Base-by-base conservation (phyloP, 2,329 filamentous ascomycete genomes). In the Hortaea werneckii region DNA sequence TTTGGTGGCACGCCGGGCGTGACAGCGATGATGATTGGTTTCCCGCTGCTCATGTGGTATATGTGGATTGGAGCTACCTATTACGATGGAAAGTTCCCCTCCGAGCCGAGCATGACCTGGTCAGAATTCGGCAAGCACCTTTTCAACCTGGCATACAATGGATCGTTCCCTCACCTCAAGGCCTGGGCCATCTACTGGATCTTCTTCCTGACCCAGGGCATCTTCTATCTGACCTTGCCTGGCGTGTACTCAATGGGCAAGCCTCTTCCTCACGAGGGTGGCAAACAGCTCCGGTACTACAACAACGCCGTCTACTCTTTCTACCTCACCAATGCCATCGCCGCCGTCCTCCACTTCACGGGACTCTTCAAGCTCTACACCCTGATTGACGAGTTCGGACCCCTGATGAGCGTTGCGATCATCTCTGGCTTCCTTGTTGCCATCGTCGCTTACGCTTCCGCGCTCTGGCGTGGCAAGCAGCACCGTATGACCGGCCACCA, bases 1-100 rank as follows among this genome's bases (percentile, higher is more conserved):
- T 98, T 96, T 62, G 90, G 90, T 52, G 92, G 92, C 48, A 82
- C 86, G 3, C 63, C 76, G n/a, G 90, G 92, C 45, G 83, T 89
- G 37, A 68, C 77, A 11, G 72, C 78, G 55, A 88, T 95, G 79
- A 96, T 96, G 87, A 76, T 88, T 51, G 80, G 84, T 40, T 98
- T 96, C 68, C 92, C 92, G n/a, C 51, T 82, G 34, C 77, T 98
- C 58, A 96, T 96, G 90, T 95, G 87, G 77, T 96, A 95, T 71
- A 95, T 98, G 89, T 96, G 89, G 89, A 82, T 94, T 66, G 92
- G 92, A 42, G 85, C 90, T 30, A 89, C 83, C 42, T 95, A 90
- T 70, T 98, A 95, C 69, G 73, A 87, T 62, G 90, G 90, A 56
- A 81, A 85, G 52, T 74, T 94, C 43, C 92, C 92, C 11, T 69